Evolutionary conservation across 2,329 filamentous ascomycete genomes (phyloP).

Genomic region (Raffaelea ambrosiae): DNA sequence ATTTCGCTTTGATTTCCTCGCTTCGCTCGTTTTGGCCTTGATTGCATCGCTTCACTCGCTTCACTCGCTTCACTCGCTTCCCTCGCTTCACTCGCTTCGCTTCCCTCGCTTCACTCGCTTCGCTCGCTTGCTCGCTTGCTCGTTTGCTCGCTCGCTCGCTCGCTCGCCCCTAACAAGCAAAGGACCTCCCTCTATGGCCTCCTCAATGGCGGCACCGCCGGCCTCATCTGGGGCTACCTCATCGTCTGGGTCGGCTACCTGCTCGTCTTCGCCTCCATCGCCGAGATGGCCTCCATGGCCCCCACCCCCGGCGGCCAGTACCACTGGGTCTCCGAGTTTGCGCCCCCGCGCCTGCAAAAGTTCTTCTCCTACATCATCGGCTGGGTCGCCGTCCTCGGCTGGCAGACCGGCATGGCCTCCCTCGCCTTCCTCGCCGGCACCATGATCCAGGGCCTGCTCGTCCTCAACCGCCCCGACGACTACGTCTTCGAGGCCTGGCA

Average conservation of each 20-base stretch:
- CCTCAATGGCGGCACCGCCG: conserved; percentile 43
- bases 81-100: too few species aligned
- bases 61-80: too few species aligned
- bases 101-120: neutral
- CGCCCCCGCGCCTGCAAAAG: conserved; percentile 36
- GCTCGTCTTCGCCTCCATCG: conserved; percentile 30
- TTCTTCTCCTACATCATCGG: conserved; percentile 46
- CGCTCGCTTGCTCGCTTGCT: neutral
- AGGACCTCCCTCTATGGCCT: conserved; percentile 27
- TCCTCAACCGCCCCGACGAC: conserved; percentile 26
- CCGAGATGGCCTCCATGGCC: conserved; percentile 36
- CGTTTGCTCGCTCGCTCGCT: neutral
- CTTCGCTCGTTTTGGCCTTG: neutral
- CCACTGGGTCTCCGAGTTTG: conserved; percentile 50
- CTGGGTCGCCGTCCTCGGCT: conserved; percentile 42
- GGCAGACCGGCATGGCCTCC: conserved; percentile 30
- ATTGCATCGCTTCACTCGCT: neutral
- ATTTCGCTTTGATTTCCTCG: too few species aligned
- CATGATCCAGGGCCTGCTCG: conserved; percentile 38
- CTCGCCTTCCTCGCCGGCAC: conserved; percentile 34
- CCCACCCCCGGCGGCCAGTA: conserved; percentile 49
- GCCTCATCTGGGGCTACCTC: conserved; percentile 43
- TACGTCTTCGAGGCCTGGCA: conserved; percentile 36
- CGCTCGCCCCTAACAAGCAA: neutral
- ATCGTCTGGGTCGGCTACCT: conserved; percentile 37